Conservation (phyloP, 768 basidiomycete genomes). For the Kwoniella shandongensis region DNA sequence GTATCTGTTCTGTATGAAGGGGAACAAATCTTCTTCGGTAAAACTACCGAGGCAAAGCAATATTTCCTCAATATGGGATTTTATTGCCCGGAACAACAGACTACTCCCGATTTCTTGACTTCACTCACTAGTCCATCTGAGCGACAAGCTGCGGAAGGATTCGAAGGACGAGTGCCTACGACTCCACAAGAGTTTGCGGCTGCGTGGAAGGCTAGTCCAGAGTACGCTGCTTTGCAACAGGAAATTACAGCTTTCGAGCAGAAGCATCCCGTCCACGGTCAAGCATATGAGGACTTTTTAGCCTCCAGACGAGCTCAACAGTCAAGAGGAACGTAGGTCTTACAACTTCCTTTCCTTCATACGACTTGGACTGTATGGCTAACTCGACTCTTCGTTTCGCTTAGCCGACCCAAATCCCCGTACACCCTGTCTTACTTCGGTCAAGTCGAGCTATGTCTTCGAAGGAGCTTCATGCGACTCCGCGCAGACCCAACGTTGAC, state of each 20-base stretch:
- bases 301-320: slow-evolving; percentile 63
- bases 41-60: slow-evolving; percentile 54
- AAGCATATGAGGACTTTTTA: slow-evolving; percentile 68
- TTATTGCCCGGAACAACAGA: slow-evolving; percentile 57
- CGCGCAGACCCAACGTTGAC: slow-evolving; percentile 55
- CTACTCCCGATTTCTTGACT: slow-evolving; percentile 59
- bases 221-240: slow-evolving; percentile 59
- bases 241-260: slow-evolving; percentile 63
- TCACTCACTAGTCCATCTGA: slow-evolving; percentile 73
- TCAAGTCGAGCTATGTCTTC: slow-evolving; percentile 58
- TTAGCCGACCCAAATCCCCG: slow-evolving; percentile 50
- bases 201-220: slow-evolving; percentile 59
- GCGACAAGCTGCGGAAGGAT: slow-evolving; percentile 70
- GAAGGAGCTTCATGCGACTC: slow-evolving; percentile 58
- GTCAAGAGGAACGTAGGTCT: slow-evolving; percentile 76
- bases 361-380: no score
- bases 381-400: no score
- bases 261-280: slow-evolving; percentile 47
- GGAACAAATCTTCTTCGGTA: slow-evolving; percentile 59
- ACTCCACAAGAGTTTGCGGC: slow-evolving; percentile 64
- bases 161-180: slow-evolving; percentile 64
- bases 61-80: slow-evolving; percentile 60
- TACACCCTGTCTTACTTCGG: slow-evolving; percentile 58
- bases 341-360: slow-evolving; percentile 64
- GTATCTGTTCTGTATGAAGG: slow-evolving; percentile 59